Conservation (phyloP, 805 yeast species). For the Ogataea corticis region DNA sequence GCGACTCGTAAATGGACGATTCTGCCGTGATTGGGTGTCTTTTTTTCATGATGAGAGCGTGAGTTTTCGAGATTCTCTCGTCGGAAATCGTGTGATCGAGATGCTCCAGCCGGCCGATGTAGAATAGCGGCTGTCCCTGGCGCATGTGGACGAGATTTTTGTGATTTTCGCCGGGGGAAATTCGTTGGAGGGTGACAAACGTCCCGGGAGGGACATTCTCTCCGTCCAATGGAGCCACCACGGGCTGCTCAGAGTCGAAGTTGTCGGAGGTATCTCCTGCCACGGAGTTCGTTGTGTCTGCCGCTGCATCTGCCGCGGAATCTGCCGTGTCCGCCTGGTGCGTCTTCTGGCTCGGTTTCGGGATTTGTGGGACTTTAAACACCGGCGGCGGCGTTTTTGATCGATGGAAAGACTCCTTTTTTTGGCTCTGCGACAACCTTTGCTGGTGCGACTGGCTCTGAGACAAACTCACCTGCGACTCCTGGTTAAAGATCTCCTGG, state of each 20-base stretch:
- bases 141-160: slow-evolving; percentile 47
- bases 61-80: slow-evolving; percentile 78
- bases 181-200: slow-evolving; percentile 60
- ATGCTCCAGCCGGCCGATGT: slow-evolving; percentile 70
- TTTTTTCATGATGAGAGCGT: slow-evolving; percentile 67
- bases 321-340: too few species aligned
- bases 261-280: slow-evolving; percentile 5
- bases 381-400: slow-evolving; percentile 8
- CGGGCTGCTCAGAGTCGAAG: background rate
- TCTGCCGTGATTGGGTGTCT: slow-evolving; percentile 57
- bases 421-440: slow-evolving; percentile 31
- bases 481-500: slow-evolving; percentile 29
- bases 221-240: background rate
- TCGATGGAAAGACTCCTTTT: slow-evolving; percentile 1
- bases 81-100: slow-evolving; percentile 67
- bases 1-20: slow-evolving; percentile 58
- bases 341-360: slow-evolving; percentile 24
- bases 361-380: slow-evolving; percentile 27
- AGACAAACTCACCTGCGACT: slow-evolving; percentile 55
- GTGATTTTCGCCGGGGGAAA: slow-evolving; percentile 27
- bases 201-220: slow-evolving; percentile 51
- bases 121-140: slow-evolving; percentile 65
- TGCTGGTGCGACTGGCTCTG: slow-evolving; percentile 72
- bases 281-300: slow-evolving; percentile 11
- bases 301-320: slow-evolving; percentile 17